Base-by-base conservation (phyloP, 345 rosid species). In the Dipteronia sinensis region DNA sequence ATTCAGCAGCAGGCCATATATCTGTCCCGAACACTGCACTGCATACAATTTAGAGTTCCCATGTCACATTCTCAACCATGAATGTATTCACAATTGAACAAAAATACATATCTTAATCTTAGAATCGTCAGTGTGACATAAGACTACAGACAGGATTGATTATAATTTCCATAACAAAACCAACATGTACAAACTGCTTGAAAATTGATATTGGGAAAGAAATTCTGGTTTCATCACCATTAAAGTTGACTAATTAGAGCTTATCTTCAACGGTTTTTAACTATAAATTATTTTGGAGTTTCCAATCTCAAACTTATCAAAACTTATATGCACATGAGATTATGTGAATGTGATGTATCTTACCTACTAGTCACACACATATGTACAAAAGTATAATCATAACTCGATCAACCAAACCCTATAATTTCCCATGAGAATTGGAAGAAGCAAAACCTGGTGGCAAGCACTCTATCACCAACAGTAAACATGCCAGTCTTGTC, bases 21-120 rank as follows among this genome's bases (percentile, higher is more conserved):
- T 96, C 98, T 23, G 95, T 89, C 83, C 99, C 99, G 75, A 96
- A 96, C 81, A 96, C 95, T 79, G 99, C 99, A 92, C 99, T 94
- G 98, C 87, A 85, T 83, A 82, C 83, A 80, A 78, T 77, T 87
- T 81, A 71, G 51, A 73, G 58, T 42, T 58, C 55, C 72, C 51
- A 72, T 38, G 70, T 88, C 87, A 81, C 71, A 67, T 67, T 76
- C 72, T 61, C 71, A 74, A 46, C 72, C 61, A 70, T 65, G 25
- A 51, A 49, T 65, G 51, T n/a, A 42, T 71, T 46, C 34, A 47
- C 46, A 66, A 10, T 49, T 19, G 58, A 72, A 58, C 62, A 29
- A 63, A 65, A 22, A 53, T 64, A 76, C 25, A 22, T 38, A 44
- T 23, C 6, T 34, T 29, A 3, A 69, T 69, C 59, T 47, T 12